These are phyloP conservation scores for Nitzschia sp. DNA, from an alignment of 108 stramenopile genomes.

Conservation along the genomic window DNA sequence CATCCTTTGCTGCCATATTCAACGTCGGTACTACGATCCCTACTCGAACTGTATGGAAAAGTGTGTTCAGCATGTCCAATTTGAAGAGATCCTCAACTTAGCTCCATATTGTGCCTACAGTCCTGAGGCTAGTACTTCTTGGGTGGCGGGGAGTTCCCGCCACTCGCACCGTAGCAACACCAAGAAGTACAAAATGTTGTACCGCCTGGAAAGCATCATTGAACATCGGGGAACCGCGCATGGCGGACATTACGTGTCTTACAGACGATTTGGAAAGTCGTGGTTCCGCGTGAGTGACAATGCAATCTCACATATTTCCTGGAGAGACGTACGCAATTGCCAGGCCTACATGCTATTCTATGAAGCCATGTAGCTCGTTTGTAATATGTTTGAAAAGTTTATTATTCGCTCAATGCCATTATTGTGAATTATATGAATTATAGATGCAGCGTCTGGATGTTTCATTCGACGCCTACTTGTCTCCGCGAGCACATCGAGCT, in stretches of 20 bases:
- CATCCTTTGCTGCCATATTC: conserved; percentile 74
- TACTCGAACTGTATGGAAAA: conserved; percentile 56
- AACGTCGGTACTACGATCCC: conserved; percentile 80
- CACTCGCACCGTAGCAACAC: neutral
- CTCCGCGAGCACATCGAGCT: conserved; percentile 4
- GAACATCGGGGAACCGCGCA: conserved; percentile 77
- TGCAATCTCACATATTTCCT: conserved; percentile 43
- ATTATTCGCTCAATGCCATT: no score
- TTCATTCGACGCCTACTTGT: neutral
- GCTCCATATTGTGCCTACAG: conserved; percentile 67
- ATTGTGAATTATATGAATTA: neutral
- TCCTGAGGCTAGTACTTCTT: conserved; percentile 11
- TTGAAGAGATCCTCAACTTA: conserved; percentile 63
- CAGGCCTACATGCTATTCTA: conserved; percentile 90
- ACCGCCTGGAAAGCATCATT: conserved; percentile 69
- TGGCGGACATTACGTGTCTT: conserved; percentile 78
- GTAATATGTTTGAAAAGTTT: neutral
- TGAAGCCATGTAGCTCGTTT: conserved; percentile 35
- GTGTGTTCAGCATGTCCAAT: conserved; percentile 59
- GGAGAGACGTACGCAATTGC: conserved; percentile 62
- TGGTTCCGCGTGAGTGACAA: conserved; percentile 77
- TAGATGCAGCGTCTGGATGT: neutral
- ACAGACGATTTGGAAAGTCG: conserved; percentile 44
- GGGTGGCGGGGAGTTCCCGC: conserved; percentile 29
- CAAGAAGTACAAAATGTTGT: conserved; percentile 23